phyloP scores from a whole-genome alignment of 148 eudicot species.

The Dianthus caryophyllus region DNA sequence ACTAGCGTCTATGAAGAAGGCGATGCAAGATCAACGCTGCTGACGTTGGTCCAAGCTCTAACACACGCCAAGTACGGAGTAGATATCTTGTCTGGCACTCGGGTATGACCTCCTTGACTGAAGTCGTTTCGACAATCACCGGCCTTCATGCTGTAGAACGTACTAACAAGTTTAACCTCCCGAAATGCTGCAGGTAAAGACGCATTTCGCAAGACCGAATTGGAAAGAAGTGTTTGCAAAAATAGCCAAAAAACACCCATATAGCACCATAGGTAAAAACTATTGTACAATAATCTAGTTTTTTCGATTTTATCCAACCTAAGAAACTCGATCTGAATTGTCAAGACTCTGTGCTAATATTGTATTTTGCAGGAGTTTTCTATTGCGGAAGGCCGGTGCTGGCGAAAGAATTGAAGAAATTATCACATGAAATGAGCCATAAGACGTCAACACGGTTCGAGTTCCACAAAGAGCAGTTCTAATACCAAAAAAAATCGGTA shows the following conservation, averaged over 20 bases:
- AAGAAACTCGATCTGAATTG: no score
- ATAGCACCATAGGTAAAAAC: conserved; percentile 74
- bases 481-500: conserved; percentile 3
- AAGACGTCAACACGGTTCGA: conserved; percentile 83
- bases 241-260: conserved; percentile 71
- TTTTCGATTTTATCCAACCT: neutral
- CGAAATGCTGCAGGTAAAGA: conserved; percentile 70
- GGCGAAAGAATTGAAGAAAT: conserved; percentile 75
- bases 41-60: conserved; percentile 91
- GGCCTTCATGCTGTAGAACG: neutral
- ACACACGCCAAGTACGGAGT: conserved; percentile 92
- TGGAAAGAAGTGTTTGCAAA: conserved; percentile 86
- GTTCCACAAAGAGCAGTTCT: conserved; percentile 88
- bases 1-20: conserved; percentile 97
- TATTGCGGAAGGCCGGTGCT: conserved; percentile 77
- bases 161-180: conserved; percentile 4
- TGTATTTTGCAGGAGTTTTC: conserved; percentile 75
- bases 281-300: neutral
- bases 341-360: neutral
- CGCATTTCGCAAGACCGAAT: conserved; percentile 95
- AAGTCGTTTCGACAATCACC: no score
- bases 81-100: conserved; percentile 90
- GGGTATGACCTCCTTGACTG: conserved; percentile 50
- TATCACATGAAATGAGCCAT: conserved; percentile 59
- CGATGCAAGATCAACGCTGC: conserved; percentile 89